These are phyloP conservation scores for Ophiorrhiza pumila DNA, from an alignment of 257 asterid species.

Conservation along the genomic window DNA sequence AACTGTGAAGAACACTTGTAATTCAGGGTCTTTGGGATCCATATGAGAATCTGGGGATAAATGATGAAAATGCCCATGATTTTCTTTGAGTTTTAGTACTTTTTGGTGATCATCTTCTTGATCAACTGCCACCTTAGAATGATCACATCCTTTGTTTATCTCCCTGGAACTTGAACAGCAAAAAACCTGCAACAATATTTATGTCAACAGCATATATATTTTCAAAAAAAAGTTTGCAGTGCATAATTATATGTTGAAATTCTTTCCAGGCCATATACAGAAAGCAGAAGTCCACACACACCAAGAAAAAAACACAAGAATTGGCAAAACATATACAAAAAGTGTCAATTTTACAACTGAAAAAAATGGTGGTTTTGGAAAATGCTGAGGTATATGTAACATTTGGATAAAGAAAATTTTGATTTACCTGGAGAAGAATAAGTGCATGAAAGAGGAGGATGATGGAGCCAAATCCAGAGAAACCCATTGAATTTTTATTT, in stretches of 20 bases:
- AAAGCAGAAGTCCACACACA: too few relatives aligned
- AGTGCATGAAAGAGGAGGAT: constrained; percentile 19
- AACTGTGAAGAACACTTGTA: constrained; percentile 19
- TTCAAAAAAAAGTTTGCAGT: background rate
- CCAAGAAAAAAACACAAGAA: too few relatives aligned
- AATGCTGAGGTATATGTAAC: too few relatives aligned
- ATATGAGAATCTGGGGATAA: background rate
- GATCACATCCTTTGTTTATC: background rate
- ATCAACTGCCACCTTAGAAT: background rate
- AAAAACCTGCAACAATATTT: constrained; percentile 18
- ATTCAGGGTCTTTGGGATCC: constrained; percentile 19
- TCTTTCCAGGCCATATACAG: too few relatives aligned
- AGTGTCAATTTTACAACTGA: too few relatives aligned
- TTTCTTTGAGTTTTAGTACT: background rate
- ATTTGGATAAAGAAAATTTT: too few relatives aligned
- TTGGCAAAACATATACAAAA: too few relatives aligned
- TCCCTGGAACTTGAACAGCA: constrained; percentile 13
- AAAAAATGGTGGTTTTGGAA: too few relatives aligned
- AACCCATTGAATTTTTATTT: constrained; percentile 12
- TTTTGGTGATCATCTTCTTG: background rate
- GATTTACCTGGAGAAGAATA: constrained; percentile 18
- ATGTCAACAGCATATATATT: background rate
- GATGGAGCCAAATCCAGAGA: constrained; percentile 12
- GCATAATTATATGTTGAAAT: too few relatives aligned
- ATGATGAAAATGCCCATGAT: constrained; percentile 6